phyloP scores from a whole-genome alignment of 2,329 filamentous ascomycete genomes.

The Gaeumannomyces sp. region DNA sequence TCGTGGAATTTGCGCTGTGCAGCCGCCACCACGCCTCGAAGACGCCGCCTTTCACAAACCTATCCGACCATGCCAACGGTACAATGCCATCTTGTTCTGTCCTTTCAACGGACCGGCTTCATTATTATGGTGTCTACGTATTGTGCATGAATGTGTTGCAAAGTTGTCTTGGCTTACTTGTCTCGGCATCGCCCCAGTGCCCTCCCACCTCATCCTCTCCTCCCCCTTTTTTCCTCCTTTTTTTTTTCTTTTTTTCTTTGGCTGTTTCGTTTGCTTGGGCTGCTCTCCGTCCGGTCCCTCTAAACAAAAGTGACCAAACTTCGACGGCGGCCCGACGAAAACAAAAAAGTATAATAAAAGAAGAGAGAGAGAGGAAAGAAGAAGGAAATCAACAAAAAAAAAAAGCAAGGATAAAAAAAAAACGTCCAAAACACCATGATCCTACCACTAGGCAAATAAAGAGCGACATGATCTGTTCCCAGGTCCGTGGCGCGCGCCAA shows the following conservation, averaged over 20 bases:
- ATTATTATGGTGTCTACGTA: slow-evolving; percentile 12
- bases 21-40: too few relatives aligned
- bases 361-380: not conserved
- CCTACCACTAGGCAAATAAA: not conserved
- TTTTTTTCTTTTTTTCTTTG: not conserved
- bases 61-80: not conserved
- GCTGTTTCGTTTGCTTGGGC: not conserved
- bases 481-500: not conserved
- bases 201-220: not conserved
- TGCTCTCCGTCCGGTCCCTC: not conserved
- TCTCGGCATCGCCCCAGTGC: not conserved
- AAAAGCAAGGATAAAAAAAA: slow-evolving; percentile 10
- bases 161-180: not conserved
- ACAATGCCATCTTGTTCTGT: slow-evolving; percentile 1
- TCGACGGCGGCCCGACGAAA: not conserved
- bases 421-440: slow-evolving; percentile 9
- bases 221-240: not conserved
- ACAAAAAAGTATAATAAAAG: not conserved
- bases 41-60: not conserved
- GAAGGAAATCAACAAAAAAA: slow-evolving; percentile 2
- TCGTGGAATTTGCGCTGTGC: too few relatives aligned
- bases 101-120: slow-evolving; percentile 5
- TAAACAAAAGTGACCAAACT: not conserved
- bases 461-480: not conserved
- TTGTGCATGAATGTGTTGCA: not conserved